A percentile compares a stretch with the other conserved stretches of the same genome.
Conservation (phyloP, 2,329 filamentous ascomycete genomes). For the Rugonectria rugulosa region DNA sequence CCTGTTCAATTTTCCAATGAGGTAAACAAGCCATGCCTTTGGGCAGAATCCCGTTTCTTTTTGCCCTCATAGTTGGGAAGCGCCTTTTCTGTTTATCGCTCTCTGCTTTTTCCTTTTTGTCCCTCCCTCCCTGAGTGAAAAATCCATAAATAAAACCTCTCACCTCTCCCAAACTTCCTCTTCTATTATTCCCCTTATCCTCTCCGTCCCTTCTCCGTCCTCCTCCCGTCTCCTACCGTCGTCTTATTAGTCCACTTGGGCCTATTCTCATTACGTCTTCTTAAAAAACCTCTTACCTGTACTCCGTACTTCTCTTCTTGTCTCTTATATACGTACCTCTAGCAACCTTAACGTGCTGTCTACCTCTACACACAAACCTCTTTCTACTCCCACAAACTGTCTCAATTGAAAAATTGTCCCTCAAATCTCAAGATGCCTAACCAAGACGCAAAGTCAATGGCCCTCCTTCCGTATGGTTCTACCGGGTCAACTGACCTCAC, state of each 20-base stretch:
- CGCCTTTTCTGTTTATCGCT: conserved; percentile 10
- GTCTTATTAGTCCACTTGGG: background rate
- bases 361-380: conserved; percentile 11
- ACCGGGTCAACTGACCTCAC: conserved; percentile 62
- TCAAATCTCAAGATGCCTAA: conserved; percentile 37
- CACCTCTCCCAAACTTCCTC: background rate
- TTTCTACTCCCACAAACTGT: conserved; percentile 9
- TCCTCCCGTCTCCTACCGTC: background rate
- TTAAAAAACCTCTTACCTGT: background rate
- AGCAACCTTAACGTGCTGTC: conserved; percentile 7
- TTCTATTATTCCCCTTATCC: conserved; percentile 1
- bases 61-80: conserved; percentile 26
- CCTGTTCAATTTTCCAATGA: conserved; percentile 30
- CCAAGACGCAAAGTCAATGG: too few relatives aligned
- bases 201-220: conserved; percentile 6
- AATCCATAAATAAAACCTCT: conserved; percentile 6
- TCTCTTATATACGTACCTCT: conserved; percentile 1
- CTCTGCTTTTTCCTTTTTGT: conserved; percentile 4
- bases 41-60: conserved; percentile 15
- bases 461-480: conserved; percentile 46
- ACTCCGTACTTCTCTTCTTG: conserved; percentile 11
- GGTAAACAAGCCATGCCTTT: conserved; percentile 27
- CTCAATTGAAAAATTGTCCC: conserved; percentile 14
- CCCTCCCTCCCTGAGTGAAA: background rate
- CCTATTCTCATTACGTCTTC: background rate